Conservation (phyloP, 345 rosid genomes). For the Triadica sebifera region DNA sequence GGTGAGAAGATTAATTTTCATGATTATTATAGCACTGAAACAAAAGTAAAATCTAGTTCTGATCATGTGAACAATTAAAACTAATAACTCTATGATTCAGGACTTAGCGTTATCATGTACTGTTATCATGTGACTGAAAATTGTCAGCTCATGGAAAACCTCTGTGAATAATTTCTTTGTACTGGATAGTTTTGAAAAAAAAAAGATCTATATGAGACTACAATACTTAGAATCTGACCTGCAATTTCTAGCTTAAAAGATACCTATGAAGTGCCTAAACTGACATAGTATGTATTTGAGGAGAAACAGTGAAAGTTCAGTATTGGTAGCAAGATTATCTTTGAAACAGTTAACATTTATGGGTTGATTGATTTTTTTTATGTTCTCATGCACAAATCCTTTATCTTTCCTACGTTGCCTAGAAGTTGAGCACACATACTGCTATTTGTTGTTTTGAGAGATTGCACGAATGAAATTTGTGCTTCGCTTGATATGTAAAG, state of each 20-base stretch:
- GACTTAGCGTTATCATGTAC: slow-evolving; percentile 28
- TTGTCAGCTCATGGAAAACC: slow-evolving; percentile 16
- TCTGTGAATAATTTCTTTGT: background rate
- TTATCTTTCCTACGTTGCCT: background rate
- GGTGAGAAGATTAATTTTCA: background rate
- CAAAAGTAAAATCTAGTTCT: slow-evolving; percentile 18
- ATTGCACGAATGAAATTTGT: background rate
- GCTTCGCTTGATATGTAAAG: background rate
- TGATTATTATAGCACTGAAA: slow-evolving; percentile 3
- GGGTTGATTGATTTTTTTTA: background rate
- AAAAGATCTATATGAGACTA: background rate
- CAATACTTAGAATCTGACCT: slow-evolving; percentile 9
- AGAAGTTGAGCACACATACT: background rate
- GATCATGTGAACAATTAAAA: background rate
- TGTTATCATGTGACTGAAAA: slow-evolving; percentile 25
- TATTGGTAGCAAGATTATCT: background rate
- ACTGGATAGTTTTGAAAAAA: background rate
- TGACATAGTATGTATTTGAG: background rate
- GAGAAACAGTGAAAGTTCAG: background rate
- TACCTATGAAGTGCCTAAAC: background rate
- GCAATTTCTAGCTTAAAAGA: slow-evolving; percentile 7
- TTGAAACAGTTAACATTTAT: background rate
- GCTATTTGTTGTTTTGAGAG: background rate
- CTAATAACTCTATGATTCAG: background rate
- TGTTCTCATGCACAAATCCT: background rate